phyloP scores from a whole-genome alignment of 2,329 filamentous ascomycete genomes.

The Fusarium mexicanum region DNA sequence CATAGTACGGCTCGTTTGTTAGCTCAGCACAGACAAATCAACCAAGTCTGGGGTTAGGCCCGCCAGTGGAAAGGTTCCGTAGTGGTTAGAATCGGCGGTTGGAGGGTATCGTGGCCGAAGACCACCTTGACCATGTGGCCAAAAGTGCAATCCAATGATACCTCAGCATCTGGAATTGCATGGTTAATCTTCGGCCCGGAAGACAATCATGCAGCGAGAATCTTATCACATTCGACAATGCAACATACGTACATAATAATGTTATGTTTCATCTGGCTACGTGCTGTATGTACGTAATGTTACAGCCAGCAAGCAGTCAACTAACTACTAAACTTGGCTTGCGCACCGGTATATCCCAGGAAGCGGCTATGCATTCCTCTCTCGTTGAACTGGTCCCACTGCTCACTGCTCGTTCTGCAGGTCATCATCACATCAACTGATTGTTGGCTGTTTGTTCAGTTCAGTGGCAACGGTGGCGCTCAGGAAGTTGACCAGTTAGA shows the following conservation, averaged over 20 bases:
- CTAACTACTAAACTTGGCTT: not conserved
- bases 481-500: slow-evolving; percentile 3
- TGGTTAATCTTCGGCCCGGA: slow-evolving; percentile 31
- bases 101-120: slow-evolving; percentile 5
- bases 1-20: not conserved
- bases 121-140: slow-evolving; percentile 13
- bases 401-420: slow-evolving; percentile 10
- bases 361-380: slow-evolving; percentile 24
- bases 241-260: not conserved
- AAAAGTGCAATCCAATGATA: not conserved
- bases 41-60: not conserved
- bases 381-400: slow-evolving; percentile 10
- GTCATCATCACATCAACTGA: slow-evolving; percentile 18
- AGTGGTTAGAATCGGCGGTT: slow-evolving; percentile 30
- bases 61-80: slow-evolving; percentile 31
- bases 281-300: slow-evolving; percentile 24
- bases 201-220: slow-evolving; percentile 5
- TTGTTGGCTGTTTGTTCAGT: not conserved
- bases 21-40: slow-evolving; percentile 8
- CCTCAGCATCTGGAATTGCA: slow-evolving; percentile 1
- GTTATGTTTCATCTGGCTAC: slow-evolving; percentile 7
- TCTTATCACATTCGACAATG: slow-evolving; percentile 22
- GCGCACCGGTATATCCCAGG: not conserved
- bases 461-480: slow-evolving; percentile 30
- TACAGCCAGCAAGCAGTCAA: not conserved